Conservation (phyloP, 2,329 filamentous ascomycete genomes). For the Aspergillus tamarii region DNA sequence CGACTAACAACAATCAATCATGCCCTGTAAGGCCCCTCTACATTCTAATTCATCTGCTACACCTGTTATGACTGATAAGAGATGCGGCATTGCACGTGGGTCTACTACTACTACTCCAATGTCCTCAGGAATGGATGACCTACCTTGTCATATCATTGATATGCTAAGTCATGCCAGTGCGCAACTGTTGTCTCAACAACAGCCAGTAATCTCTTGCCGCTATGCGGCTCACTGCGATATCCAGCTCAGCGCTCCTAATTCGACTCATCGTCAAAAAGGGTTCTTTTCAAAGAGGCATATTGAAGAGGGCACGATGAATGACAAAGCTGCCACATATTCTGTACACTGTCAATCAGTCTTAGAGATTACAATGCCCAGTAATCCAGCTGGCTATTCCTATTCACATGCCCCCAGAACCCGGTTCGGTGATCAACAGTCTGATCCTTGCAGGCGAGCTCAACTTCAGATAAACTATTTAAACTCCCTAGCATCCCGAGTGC, state of each 20-base stretch:
- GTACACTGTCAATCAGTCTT: no score
- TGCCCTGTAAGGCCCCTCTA: background rate
- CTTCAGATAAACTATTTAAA: slow-evolving; percentile 1
- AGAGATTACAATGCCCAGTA: background rate
- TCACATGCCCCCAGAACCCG: background rate
- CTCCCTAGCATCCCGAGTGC: background rate
- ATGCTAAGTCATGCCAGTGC: background rate
- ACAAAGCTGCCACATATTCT: background rate
- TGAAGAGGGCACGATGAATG: background rate
- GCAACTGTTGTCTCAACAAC: background rate
- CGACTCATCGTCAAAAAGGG: background rate
- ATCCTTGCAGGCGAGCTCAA: background rate
- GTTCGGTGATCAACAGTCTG: slow-evolving; percentile 3
- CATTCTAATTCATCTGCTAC: no score
- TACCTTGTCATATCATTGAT: background rate
- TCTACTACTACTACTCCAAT: background rate
- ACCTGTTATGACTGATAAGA: background rate
- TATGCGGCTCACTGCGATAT: background rate
- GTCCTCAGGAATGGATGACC: background rate
- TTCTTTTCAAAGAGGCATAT: background rate
- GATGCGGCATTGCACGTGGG: background rate
- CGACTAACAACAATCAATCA: background rate
- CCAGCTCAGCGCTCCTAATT: background rate
- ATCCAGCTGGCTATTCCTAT: background rate
- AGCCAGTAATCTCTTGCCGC: background rate